phyloP scores from a whole-genome alignment of 139 green algal species.

The Chlamydomonas applanata region DNA sequence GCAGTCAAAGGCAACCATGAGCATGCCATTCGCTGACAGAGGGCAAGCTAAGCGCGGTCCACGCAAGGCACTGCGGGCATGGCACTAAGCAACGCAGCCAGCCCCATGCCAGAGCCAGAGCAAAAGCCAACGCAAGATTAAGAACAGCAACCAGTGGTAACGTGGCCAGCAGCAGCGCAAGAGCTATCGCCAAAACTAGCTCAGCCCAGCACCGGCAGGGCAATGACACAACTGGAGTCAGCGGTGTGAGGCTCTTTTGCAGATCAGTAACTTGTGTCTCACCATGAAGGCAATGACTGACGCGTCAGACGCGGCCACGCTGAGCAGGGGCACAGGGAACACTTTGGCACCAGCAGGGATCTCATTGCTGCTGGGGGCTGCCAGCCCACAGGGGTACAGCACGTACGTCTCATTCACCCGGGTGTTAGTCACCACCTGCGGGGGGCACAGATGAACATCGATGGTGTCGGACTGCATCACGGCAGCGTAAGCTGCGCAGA shows the following conservation, averaged over 20 bases:
- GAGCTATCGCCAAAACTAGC: no score
- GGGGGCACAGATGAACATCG: no score
- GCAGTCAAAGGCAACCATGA: background rate
- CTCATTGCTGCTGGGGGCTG: constrained; percentile 10
- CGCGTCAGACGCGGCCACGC: constrained; percentile 56
- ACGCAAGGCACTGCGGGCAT: no score
- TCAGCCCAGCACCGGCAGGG: no score
- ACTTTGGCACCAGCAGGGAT: constrained; percentile 38
- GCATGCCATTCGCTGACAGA: no score
- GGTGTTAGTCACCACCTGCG: constrained; percentile 62
- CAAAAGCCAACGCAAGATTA: background rate
- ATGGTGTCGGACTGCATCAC: no score
- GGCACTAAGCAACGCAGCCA: no score
- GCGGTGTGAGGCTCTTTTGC: no score
- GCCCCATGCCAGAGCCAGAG: background rate
- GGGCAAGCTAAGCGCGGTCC: no score
- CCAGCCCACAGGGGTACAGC: constrained; percentile 74
- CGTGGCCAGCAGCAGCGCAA: no score
- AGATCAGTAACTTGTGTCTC: background rate
- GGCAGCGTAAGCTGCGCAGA: no score
- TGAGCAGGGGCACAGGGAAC: constrained; percentile 64
- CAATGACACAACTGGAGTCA: no score
- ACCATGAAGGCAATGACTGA: constrained; percentile 66
- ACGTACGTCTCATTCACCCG: constrained; percentile 70
- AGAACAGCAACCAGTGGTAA: background rate